phyloP scores from a whole-genome alignment of 148 eudicot genomes.

The Camellia sinensis region DNA sequence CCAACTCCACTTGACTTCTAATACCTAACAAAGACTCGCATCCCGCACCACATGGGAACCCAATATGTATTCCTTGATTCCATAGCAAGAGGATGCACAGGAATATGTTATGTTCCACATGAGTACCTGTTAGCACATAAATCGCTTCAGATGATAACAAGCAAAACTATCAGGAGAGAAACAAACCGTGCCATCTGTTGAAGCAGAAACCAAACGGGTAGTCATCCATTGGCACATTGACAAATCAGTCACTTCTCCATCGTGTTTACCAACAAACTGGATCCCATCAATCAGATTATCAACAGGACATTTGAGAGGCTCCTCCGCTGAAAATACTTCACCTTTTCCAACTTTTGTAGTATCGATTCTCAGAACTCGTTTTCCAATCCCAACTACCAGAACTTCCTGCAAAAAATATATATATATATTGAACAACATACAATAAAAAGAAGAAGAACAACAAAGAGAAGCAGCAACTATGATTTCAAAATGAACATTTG shows the following conservation, averaged over 20 bases:
- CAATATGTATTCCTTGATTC: not conserved
- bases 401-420: constrained; percentile 54
- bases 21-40: not conserved
- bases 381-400: constrained; percentile 85
- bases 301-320: constrained; percentile 69
- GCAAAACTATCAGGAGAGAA: constrained; percentile 15
- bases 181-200: constrained; percentile 95
- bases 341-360: constrained; percentile 85
- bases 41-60: not conserved
- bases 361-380: constrained; percentile 67
- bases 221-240: constrained; percentile 99
- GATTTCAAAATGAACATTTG: not conserved
- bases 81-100: not conserved
- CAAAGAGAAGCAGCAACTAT: not conserved
- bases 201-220: constrained; percentile 91
- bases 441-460: not conserved
- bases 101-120: not conserved
- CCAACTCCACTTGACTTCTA: not conserved
- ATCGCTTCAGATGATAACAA: not conserved
- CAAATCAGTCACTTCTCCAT: constrained; percentile 90
- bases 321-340: constrained; percentile 62
- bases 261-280: constrained; percentile 90
- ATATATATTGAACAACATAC: not conserved
- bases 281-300: constrained; percentile 84
- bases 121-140: too few relatives aligned